These are phyloP conservation scores for Kernera saxatilis DNA, from an alignment of 345 rosid genomes.

Conservation along the genomic window DNA sequence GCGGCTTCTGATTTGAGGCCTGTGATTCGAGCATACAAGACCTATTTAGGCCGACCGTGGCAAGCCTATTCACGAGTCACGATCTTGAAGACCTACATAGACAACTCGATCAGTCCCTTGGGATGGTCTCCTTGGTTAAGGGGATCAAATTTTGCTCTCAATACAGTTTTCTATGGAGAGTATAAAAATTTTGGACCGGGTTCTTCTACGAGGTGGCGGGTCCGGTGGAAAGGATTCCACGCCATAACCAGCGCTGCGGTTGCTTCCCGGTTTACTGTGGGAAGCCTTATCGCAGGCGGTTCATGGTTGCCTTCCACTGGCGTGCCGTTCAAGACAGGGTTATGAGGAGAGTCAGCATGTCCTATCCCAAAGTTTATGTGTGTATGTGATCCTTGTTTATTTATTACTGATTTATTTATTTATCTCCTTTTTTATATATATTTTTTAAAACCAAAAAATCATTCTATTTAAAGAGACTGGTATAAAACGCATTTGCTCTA, in stretches of 20 bases:
- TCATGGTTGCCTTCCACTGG: slow-evolving; percentile 76
- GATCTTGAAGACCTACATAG: slow-evolving; percentile 45
- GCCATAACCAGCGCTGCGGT: slow-evolving; percentile 51
- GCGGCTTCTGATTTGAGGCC: slow-evolving; percentile 59
- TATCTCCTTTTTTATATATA: not conserved
- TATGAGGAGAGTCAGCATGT: slow-evolving; percentile 31
- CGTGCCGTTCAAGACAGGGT: slow-evolving; percentile 60
- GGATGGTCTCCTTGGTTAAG: slow-evolving; percentile 72
- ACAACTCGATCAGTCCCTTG: slow-evolving; percentile 40
- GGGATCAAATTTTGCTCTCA: slow-evolving; percentile 55
- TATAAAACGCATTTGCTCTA: not conserved
- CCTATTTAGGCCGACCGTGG: slow-evolving; percentile 82
- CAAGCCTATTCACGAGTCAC: slow-evolving; percentile 61
- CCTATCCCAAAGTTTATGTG: not conserved
- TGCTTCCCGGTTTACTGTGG: slow-evolving; percentile 64
- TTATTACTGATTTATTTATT: slow-evolving; percentile 23
- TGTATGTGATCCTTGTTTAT: slow-evolving; percentile 12
- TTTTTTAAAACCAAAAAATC: not conserved
- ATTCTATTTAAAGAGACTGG: not conserved
- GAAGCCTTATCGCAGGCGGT: slow-evolving; percentile 58
- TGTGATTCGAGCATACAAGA: slow-evolving; percentile 33
- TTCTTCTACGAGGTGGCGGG: slow-evolving; percentile 54
- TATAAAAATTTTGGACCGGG: slow-evolving; percentile 65
- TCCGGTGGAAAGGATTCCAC: slow-evolving; percentile 64
- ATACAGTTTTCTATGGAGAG: slow-evolving; percentile 73